Percentiles rank a stretch among this genome's conserved stretches.
These are phyloP conservation scores for Auriscalpium microsporum DNA, from an alignment of 768 basidiomycete species.

Conservation along the genomic window DNA sequence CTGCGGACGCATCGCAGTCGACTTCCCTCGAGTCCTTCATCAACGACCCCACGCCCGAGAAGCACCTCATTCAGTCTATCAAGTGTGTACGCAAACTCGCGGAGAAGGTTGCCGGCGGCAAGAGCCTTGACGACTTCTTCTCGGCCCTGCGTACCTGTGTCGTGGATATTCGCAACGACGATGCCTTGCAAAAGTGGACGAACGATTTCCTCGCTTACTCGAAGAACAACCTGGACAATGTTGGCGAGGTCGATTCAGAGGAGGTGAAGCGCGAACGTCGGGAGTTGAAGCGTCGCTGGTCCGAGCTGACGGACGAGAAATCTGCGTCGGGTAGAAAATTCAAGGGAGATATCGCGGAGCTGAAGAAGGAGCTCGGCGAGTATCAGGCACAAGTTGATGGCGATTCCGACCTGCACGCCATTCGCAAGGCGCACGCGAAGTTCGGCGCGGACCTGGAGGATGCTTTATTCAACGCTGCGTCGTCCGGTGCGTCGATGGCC, in stretches of 20 bases:
- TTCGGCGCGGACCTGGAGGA: slow-evolving; percentile 42
- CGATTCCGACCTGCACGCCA: slow-evolving; percentile 42
- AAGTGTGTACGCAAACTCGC: slow-evolving; percentile 29
- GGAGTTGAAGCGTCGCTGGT: slow-evolving; percentile 44
- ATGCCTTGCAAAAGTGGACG: slow-evolving; percentile 44
- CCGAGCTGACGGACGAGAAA: slow-evolving; percentile 35
- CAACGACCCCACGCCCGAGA: slow-evolving; percentile 52
- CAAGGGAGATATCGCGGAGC: slow-evolving; percentile 37
- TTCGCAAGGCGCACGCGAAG: slow-evolving; percentile 39
- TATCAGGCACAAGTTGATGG: slow-evolving; percentile 37
- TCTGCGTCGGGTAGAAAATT: slow-evolving; percentile 38
- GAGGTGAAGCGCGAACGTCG: slow-evolving; percentile 32
- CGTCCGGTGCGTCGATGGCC: slow-evolving; percentile 40
- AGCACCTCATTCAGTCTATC: slow-evolving; percentile 51
- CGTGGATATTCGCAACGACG: slow-evolving; percentile 43
- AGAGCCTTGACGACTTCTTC: slow-evolving; percentile 43
- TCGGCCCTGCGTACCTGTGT: slow-evolving; percentile 34
- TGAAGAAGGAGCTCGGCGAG: slow-evolving; percentile 37
- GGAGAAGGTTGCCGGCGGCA: slow-evolving; percentile 45
- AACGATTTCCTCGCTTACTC: slow-evolving; percentile 43
- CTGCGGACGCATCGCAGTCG: slow-evolving; percentile 33
- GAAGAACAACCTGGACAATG: slow-evolving; percentile 37
- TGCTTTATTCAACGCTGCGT: slow-evolving; percentile 31
- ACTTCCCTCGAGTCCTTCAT: slow-evolving; percentile 48
- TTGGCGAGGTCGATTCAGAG: slow-evolving; percentile 45